Percentiles rank a stretch among this genome's conserved stretches.
These are phyloP conservation scores for Globisporangium recalcitrans DNA, from an alignment of 352 stramenopile species.

Conservation along the genomic window DNA sequence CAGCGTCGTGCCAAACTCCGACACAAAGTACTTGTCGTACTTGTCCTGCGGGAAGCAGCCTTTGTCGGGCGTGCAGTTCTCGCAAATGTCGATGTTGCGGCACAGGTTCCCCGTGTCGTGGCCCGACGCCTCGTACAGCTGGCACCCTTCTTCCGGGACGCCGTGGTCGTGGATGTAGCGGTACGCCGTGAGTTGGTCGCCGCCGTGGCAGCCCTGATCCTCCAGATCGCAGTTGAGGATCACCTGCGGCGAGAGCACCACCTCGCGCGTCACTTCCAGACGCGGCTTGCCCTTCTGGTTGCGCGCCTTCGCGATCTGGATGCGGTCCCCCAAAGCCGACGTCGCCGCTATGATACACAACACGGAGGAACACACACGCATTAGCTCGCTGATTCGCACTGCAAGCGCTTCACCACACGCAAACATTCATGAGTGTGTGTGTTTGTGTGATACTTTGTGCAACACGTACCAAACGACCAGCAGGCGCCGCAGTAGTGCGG, in stretches of 20 bases:
- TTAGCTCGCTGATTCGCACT: background rate
- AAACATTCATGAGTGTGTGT: too few species aligned
- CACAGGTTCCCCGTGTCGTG: conserved; percentile 89
- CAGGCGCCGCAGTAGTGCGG: conserved; percentile 88
- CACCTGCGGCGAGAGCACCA: conserved; percentile 82
- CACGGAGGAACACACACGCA: background rate
- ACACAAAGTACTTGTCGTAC: conserved; percentile 95
- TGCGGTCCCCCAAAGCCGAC: conserved; percentile 81
- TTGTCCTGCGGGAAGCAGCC: conserved; percentile 86
- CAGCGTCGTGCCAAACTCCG: conserved; percentile 90
- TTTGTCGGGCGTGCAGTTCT: conserved; percentile 84
- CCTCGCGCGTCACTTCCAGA: conserved; percentile 68
- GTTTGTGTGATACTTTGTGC: too few species aligned
- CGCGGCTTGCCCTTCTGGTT: conserved; percentile 37
- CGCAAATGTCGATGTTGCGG: conserved; percentile 86
- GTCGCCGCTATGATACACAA: conserved; percentile 44
- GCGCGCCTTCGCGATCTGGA: conserved; percentile 78
- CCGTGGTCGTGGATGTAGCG: conserved; percentile 88
- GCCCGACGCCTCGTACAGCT: conserved; percentile 90
- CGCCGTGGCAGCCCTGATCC: conserved; percentile 90
- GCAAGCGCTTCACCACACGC: too few species aligned
- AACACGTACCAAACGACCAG: conserved; percentile 71
- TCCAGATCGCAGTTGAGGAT: conserved; percentile 87
- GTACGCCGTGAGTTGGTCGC: conserved; percentile 90
- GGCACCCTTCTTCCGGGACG: conserved; percentile 93